phyloP scores from a whole-genome alignment of 257 asterid genomes.

The Thymus quinquecostatus region DNA sequence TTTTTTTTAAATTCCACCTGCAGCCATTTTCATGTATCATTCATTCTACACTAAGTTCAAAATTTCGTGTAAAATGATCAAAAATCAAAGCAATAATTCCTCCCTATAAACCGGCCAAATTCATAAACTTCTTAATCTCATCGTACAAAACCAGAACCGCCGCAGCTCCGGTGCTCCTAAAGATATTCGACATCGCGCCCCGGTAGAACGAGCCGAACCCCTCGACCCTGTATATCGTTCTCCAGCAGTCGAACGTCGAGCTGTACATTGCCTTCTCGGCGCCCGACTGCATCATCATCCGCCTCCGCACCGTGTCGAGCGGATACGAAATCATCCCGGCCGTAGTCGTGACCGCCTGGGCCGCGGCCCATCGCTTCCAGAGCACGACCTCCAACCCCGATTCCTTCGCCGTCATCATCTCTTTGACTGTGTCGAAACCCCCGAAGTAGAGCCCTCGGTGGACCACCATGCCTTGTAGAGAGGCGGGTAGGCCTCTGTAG shows the following conservation, averaged over 20 bases:
- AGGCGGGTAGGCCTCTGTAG: slow-evolving; percentile 89
- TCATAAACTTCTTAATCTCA: slow-evolving; percentile 85
- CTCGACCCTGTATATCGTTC: slow-evolving; percentile 66
- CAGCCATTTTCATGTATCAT: neutral
- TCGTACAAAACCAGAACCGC: slow-evolving; percentile 94
- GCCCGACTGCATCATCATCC: slow-evolving; percentile 99
- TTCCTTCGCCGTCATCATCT: slow-evolving; percentile 52
- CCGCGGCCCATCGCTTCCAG: slow-evolving; percentile 93
- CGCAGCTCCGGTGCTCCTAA: slow-evolving; percentile 96
- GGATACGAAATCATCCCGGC: slow-evolving; percentile 94
- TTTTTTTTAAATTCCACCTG: neutral
- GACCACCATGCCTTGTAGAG: slow-evolving; percentile 88
- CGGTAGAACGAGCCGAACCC: slow-evolving; percentile 86
- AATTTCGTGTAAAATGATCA: neutral
- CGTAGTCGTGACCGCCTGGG: slow-evolving; percentile 90
- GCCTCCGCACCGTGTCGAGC: slow-evolving; percentile 86
- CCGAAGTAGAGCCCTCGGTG: slow-evolving; percentile 95
- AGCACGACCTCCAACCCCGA: slow-evolving; percentile 56
- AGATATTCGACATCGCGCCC: slow-evolving; percentile 87
- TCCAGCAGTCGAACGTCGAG: slow-evolving; percentile 81
- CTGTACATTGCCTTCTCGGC: slow-evolving; percentile 67
- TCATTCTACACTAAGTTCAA: slow-evolving; percentile 21
- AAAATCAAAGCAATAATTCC: slow-evolving; percentile 12
- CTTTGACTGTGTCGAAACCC: slow-evolving; percentile 83
- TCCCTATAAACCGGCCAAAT: slow-evolving; percentile 77